Conservation (phyloP, 192 early-diverging fungal species). For the Coemansia aciculifera region DNA sequence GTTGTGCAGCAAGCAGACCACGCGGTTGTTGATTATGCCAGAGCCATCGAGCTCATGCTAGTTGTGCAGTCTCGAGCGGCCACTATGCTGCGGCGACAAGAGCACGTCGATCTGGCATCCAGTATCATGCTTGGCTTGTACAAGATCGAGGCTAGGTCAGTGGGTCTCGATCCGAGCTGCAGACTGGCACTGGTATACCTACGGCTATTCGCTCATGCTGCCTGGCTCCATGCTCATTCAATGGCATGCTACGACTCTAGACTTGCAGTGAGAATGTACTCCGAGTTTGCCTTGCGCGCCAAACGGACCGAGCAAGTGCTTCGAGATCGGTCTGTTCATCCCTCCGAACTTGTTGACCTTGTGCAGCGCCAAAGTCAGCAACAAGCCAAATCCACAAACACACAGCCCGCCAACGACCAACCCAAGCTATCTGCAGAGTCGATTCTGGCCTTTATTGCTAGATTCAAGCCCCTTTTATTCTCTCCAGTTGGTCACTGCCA, state of each 20-base stretch:
- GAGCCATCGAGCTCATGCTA: not conserved
- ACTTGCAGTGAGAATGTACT: constrained; percentile 21
- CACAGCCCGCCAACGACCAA: not conserved
- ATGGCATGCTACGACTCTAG: constrained; percentile 12
- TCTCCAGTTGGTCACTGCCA: constrained; percentile 24
- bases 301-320: constrained; percentile 3
- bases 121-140: constrained; percentile 32
- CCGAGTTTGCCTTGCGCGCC: constrained; percentile 27
- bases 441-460: constrained; percentile 11
- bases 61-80: constrained; percentile 3
- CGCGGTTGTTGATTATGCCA: constrained; percentile 22
- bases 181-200: constrained; percentile 22
- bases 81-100: not conserved
- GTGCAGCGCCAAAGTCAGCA: not conserved
- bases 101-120: constrained; percentile 14
- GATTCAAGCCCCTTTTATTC: constrained; percentile 29
- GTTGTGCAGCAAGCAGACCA: not conserved
- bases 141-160: constrained; percentile 24
- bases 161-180: constrained; percentile 26
- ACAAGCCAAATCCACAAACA: not conserved
- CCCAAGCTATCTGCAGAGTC: not conserved
- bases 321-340: not conserved
- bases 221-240: constrained; percentile 27
- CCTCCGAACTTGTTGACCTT: constrained; percentile 10
- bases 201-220: constrained; percentile 39